phyloP scores from a whole-genome alignment of 371 early-diverging fungal genomes.

The Mortierella sp. region DNA sequence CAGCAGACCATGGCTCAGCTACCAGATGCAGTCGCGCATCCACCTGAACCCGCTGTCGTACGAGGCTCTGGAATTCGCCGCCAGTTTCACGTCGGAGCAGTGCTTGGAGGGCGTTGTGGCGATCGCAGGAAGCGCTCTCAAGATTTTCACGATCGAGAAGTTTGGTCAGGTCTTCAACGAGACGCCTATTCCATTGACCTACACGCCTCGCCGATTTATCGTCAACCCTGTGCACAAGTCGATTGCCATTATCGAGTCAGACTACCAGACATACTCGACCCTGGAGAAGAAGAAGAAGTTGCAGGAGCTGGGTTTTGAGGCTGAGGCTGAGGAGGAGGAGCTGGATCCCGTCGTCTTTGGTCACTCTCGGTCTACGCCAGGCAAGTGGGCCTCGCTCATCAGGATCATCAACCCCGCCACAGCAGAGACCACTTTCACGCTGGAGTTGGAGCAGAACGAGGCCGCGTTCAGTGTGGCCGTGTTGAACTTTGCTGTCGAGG shows the following conservation, averaged over 20 bases:
- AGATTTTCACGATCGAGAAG: conserved; percentile 90
- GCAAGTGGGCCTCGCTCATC: conserved; percentile 93
- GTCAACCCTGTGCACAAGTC: conserved; percentile 79
- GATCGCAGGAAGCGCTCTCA: conserved; percentile 82
- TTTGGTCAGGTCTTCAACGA: conserved; percentile 89
- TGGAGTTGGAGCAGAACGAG: conserved; percentile 90
- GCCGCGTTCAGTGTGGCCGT: conserved; percentile 88
- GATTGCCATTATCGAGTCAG: conserved; percentile 92
- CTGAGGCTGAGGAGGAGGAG: conserved; percentile 42
- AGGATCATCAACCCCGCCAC: conserved; percentile 87
- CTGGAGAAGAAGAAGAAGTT: conserved; percentile 71
- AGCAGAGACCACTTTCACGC: conserved; percentile 77
- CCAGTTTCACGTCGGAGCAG: conserved; percentile 91
- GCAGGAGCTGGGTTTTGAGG: conserved; percentile 33
- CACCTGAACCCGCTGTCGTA: conserved; percentile 66
- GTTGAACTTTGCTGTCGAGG: conserved; percentile 73
- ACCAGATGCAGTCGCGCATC: conserved; percentile 80
- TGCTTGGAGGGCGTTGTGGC: conserved; percentile 93
- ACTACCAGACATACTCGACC: conserved; percentile 83
- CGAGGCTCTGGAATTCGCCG: conserved; percentile 70
- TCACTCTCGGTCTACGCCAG: conserved; percentile 73
- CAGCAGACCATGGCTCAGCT: conserved; percentile 93
- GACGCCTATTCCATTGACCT: conserved; percentile 84
- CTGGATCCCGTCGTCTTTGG: conserved; percentile 83
- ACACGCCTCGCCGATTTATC: conserved; percentile 91